Base-by-base conservation (phyloP, 1,284 basidiomycete species). In the Ustanciosporium gigantosporum region DNA sequence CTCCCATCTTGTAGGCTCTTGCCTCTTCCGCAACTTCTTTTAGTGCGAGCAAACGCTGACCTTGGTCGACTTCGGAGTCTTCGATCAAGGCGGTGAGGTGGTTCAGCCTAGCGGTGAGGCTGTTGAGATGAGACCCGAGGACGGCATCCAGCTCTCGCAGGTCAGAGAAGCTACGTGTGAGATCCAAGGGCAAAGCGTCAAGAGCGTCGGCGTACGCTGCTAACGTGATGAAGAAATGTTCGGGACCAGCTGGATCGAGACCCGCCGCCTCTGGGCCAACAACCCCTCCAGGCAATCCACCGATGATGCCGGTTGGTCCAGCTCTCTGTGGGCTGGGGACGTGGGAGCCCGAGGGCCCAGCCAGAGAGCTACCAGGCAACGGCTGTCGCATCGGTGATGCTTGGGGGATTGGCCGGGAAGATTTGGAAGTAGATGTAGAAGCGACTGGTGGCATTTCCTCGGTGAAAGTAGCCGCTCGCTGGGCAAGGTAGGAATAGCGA, bases 71-170 rank as follows among this genome's bases (percentile, higher is more conserved):
- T 1, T 80, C 76, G 44, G 85, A 83, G 68, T 87, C 82, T 74
- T 91, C 79, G 14, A 71, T 51, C 11, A 61, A 36, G 1, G 57
- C 43, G 22, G 72, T 67, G 38, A 77, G 67, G 36, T 69, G 56
- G n/a, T 66, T 46, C 29, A 77, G 61, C 17, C 73, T 62, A 7
- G 60, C 56, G 15, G 72, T 68, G 40, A 77, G 62, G 44, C 70
- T 70, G 36, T 46, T 55, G 46, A 77, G 61, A 31, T 77, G 74
- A 14, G 70, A 62, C 17, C 90, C 91, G 39, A 99, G 84, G 35
- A 98, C 95, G 40, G 95, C 94, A 79, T 97, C 95, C 76, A 98
- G 88, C 81, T 98, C 94, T 67, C 92, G 89, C 40, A 99, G 85
- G 82, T 98, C 94, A 20, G 88, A 90, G 79, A 96, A 90, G 78